Evolutionary conservation across 768 basidiomycete species (phyloP).

Genomic region (Tylopilus plumbeoviolaceoides): DNA sequence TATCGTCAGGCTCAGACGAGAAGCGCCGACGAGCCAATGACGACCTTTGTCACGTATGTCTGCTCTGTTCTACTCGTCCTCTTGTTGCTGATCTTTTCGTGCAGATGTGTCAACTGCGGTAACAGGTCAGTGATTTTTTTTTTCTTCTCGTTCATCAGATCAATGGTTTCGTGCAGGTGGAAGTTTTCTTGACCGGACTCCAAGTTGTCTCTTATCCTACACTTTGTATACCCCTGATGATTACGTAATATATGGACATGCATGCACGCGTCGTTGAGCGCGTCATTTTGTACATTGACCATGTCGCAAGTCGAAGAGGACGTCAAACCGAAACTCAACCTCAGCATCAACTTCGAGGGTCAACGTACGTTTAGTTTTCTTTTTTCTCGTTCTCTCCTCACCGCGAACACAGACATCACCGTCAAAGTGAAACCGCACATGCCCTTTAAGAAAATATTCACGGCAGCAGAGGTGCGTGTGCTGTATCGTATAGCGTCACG

Average conservation of each 20-base stretch:
- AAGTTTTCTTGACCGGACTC: conserved; percentile 50
- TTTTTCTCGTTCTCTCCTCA: not conserved
- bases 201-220: conserved; percentile 12
- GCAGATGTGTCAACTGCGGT: conserved; percentile 64
- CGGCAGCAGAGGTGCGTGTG: conserved; percentile 56
- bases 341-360: conserved; percentile 54
- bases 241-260: conserved; percentile 20
- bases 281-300: not conserved
- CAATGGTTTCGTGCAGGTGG: conserved; percentile 39
- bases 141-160: not conserved
- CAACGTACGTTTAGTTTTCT: conserved; percentile 36
- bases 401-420: conserved; percentile 44
- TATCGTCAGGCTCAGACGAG: conserved; percentile 97
- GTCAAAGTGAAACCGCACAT: conserved; percentile 65
- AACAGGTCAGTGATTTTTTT: conserved; percentile 40
- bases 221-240: conserved; percentile 18
- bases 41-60: conserved; percentile 86
- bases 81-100: not conserved
- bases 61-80: not conserved
- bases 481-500: too few relatives aligned
- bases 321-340: conserved; percentile 67
- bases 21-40: conserved; percentile 99
- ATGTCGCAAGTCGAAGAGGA: conserved; percentile 42
- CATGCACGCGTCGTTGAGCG: conserved; percentile 15
- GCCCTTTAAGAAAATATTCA: conserved; percentile 63